A percentile compares a stretch with the other conserved stretches of the same genome.
phyloP scores from a whole-genome alignment of 2,329 filamentous ascomycete genomes.

The Clonostachys rosea region DNA sequence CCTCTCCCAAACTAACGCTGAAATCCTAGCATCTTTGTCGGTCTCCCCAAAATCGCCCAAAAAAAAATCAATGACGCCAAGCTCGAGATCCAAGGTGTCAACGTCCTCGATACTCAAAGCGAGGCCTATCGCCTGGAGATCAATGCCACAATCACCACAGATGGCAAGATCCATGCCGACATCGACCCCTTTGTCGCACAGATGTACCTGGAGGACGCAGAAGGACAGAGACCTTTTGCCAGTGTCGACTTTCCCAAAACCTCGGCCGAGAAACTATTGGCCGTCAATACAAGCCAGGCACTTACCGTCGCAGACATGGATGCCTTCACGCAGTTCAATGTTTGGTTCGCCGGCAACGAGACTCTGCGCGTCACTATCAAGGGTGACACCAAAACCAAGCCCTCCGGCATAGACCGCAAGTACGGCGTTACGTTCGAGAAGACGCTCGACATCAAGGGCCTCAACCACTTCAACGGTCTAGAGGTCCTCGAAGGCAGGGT shows the following conservation, averaged over 20 bases:
- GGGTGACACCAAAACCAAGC: slow-evolving; percentile 46
- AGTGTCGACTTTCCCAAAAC: slow-evolving; percentile 47
- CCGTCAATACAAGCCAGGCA: slow-evolving; percentile 46
- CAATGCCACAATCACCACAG: slow-evolving; percentile 49
- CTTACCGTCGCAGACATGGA: slow-evolving; percentile 38
- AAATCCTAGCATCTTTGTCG: slow-evolving; percentile 45
- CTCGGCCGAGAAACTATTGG: slow-evolving; percentile 38
- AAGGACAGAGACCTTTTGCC: slow-evolving; percentile 42
- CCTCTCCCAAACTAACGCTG: not conserved
- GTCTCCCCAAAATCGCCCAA: slow-evolving; percentile 52
- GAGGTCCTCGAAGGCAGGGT: slow-evolving; percentile 45
- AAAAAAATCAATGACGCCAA: slow-evolving; percentile 46
- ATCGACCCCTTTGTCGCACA: slow-evolving; percentile 44
- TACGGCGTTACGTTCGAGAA: slow-evolving; percentile 53
- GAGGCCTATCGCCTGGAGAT: slow-evolving; percentile 45
- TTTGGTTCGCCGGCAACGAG: slow-evolving; percentile 45
- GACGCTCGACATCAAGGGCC: slow-evolving; percentile 42
- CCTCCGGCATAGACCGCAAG: slow-evolving; percentile 40
- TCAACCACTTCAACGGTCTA: slow-evolving; percentile 53
- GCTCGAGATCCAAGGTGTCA: slow-evolving; percentile 46
- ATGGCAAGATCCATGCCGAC: slow-evolving; percentile 45
- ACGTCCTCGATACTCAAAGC: slow-evolving; percentile 38
- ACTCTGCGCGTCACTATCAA: slow-evolving; percentile 43
- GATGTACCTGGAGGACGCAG: slow-evolving; percentile 49
- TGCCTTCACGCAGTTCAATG: slow-evolving; percentile 51